phyloP scores from a whole-genome alignment of 805 yeast species.

The Candida pseudoglaebosa region DNA sequence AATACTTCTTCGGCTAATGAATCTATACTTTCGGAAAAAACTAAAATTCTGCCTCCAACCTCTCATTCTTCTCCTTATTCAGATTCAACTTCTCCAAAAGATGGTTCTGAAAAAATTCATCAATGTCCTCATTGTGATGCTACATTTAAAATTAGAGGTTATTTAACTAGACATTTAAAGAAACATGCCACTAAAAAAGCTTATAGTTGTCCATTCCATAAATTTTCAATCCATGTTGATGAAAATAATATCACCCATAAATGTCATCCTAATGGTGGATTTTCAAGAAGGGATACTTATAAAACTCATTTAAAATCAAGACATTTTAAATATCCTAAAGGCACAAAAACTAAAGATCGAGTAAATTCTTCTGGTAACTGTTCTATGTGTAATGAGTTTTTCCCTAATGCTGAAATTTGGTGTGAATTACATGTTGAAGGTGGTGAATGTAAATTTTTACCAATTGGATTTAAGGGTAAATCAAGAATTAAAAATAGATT shows the following conservation, averaged over 20 bases:
- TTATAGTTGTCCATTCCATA: constrained; percentile 52
- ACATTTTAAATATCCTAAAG: constrained; percentile 56
- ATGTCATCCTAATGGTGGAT: constrained; percentile 58
- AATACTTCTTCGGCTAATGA: constrained; percentile 31
- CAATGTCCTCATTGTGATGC: constrained; percentile 49
- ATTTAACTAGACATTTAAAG: constrained; percentile 52
- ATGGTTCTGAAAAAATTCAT: constrained; percentile 19
- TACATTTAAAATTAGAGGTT: constrained; percentile 48
- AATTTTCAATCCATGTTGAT: constrained; percentile 31
- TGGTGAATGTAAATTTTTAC: constrained; percentile 45
- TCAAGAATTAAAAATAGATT: constrained; percentile 40
- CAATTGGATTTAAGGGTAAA: constrained; percentile 42
- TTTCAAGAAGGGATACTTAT: constrained; percentile 56
- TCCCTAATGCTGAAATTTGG: constrained; percentile 49
- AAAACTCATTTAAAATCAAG: constrained; percentile 55
- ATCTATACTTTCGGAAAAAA: constrained; percentile 20
- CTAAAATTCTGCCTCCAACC: constrained; percentile 23
- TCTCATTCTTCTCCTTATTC: constrained; percentile 24
- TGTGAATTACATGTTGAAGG: constrained; percentile 47
- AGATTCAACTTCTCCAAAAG: constrained; percentile 11
- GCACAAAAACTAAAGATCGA: constrained; percentile 46
- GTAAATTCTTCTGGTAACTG: constrained; percentile 44
- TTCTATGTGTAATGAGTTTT: constrained; percentile 51
- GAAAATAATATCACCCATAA: constrained; percentile 39
- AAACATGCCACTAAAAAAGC: constrained; percentile 50